A percentile compares a stretch with the other conserved stretches of the same genome.
These are phyloP conservation scores for Collybiopsis confluens DNA, from an alignment of 768 basidiomycete species.

Conservation along the genomic window DNA sequence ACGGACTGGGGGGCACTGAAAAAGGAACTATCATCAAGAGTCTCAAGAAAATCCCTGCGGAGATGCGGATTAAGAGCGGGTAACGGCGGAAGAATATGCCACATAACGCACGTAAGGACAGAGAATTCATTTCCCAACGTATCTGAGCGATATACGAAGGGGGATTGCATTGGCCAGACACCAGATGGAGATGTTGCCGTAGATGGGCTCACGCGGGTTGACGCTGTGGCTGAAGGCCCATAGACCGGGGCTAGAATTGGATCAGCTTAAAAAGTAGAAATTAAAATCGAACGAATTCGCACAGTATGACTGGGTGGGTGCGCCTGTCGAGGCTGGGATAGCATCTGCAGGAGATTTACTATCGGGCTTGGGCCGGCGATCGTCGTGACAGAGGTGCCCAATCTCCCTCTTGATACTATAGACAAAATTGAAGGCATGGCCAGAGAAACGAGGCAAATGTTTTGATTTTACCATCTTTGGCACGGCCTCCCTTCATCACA, in stretches of 20 bases:
- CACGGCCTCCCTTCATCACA: conserved; percentile 89
- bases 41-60: conserved; percentile 80
- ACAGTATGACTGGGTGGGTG: neutral
- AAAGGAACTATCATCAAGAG: conserved; percentile 80
- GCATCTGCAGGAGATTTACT: conserved; percentile 17
- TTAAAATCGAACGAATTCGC: neutral
- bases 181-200: conserved; percentile 26
- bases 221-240: conserved; percentile 24
- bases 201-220: neutral
- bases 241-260: conserved; percentile 30
- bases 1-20: conserved; percentile 60
- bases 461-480: conserved; percentile 85
- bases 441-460: conserved; percentile 11
- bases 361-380: conserved; percentile 52
- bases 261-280: neutral
- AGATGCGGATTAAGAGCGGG: neutral
- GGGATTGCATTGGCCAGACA: conserved; percentile 48
- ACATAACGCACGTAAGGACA: conserved; percentile 62
- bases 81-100: conserved; percentile 4
- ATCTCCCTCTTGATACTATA: conserved; percentile 93
- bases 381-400: conserved; percentile 90
- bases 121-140: conserved; percentile 80
- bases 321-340: neutral
- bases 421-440: conserved; percentile 1
- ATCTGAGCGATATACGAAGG: conserved; percentile 70